A percentile compares a stretch with the other conserved stretches of the same genome.
phyloP scores from a whole-genome alignment of 1,284 basidiomycete species.

The Prillingera fragicola region DNA sequence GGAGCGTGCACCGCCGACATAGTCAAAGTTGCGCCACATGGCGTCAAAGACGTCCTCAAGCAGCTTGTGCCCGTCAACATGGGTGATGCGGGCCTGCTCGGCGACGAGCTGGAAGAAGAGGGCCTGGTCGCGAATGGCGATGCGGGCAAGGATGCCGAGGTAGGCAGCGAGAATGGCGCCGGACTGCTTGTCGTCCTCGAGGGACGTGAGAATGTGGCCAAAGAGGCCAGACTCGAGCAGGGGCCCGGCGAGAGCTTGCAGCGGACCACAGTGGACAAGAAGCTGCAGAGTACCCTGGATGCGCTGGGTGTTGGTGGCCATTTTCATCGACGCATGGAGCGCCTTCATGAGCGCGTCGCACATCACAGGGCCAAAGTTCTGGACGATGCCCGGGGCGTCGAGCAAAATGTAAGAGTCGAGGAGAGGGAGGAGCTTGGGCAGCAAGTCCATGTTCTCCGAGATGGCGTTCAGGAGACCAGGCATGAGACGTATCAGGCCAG shows the following conservation, averaged over 20 bases:
- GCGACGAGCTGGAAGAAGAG: conserved; percentile 40
- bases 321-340: conserved; percentile 26
- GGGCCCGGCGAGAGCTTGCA: conserved; percentile 28
- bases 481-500: conserved; percentile 61
- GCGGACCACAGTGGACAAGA: conserved; percentile 29
- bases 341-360: conserved; percentile 33
- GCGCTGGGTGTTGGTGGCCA: conserved; percentile 22
- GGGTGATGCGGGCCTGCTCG: conserved; percentile 29
- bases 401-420: conserved; percentile 77
- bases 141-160: conserved; percentile 37
- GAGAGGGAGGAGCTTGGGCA: conserved; percentile 62
- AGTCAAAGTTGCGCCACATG: conserved; percentile 48
- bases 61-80: conserved; percentile 27
- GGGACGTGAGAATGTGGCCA: conserved; percentile 34
- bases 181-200: conserved; percentile 47
- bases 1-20: conserved; percentile 42
- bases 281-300: conserved; percentile 36
- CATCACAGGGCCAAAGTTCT: conserved; percentile 44
- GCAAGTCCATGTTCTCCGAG: conserved; percentile 65
- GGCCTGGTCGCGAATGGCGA: conserved; percentile 38
- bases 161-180: conserved; percentile 43
- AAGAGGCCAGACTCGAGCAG: conserved; percentile 43
- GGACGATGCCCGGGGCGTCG: conserved; percentile 61
- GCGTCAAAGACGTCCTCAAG: conserved; percentile 46
- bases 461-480: conserved; percentile 61